phyloP scores from a whole-genome alignment of 495 filamentous ascomycete species.

The Astrothelium macrocarpum region DNA sequence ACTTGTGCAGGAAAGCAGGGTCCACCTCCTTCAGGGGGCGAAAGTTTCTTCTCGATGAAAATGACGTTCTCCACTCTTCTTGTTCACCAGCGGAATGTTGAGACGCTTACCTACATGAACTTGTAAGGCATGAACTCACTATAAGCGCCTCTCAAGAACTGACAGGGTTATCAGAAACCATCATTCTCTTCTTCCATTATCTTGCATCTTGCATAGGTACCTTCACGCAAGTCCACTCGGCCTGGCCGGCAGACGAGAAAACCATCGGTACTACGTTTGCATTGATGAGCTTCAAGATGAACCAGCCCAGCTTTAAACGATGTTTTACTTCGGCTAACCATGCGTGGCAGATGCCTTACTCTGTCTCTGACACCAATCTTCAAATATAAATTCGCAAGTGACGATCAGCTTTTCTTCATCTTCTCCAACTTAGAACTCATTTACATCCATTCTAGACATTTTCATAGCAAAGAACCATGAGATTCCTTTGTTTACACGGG shows the following conservation, averaged over 20 bases:
- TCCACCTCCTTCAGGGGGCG: neutral
- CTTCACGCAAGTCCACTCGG: neutral
- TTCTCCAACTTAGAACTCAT: neutral
- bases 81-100: neutral
- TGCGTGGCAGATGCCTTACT: neutral
- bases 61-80: neutral
- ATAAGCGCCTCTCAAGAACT: neutral
- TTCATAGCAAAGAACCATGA: neutral
- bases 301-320: too few species aligned
- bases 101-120: neutral
- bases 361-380: neutral
- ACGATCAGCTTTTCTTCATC: neutral
- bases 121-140: neutral
- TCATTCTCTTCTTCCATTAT: neutral
- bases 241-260: neutral
- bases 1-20: neutral
- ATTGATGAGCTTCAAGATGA: too few species aligned
- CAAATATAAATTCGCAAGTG: neutral
- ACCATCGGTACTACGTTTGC: neutral
- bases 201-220: neutral
- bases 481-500: neutral
- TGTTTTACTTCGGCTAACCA: neutral
- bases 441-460: neutral
- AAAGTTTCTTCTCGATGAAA: neutral
- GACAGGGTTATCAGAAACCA: neutral